These are phyloP conservation scores for Fusarium duplospermum DNA, from an alignment of 2,329 filamentous ascomycete genomes.

Conservation along the genomic window DNA sequence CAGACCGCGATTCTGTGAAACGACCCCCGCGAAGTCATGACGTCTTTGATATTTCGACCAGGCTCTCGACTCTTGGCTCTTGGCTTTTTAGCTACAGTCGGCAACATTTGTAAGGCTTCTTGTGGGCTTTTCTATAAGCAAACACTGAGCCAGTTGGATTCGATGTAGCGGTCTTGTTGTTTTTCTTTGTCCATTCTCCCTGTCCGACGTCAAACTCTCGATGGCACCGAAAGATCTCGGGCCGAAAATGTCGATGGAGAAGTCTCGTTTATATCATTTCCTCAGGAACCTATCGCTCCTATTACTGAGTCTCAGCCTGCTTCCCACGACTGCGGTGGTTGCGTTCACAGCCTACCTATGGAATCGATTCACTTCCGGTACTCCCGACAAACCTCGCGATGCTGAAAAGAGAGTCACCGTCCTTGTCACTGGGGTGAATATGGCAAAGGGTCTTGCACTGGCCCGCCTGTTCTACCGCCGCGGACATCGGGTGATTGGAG, in stretches of 20 bases:
- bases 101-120: neutral
- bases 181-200: neutral
- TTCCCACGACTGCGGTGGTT: constrained; percentile 6
- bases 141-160: neutral
- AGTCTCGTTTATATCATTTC: constrained; percentile 8
- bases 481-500: constrained; percentile 78
- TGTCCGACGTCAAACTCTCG: neutral
- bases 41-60: constrained; percentile 26
- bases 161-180: neutral
- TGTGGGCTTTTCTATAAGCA: neutral
- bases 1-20: neutral
- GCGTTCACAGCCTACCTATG: constrained; percentile 19
- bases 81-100: neutral
- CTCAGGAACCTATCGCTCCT: constrained; percentile 29
- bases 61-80: neutral
- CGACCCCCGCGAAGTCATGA: constrained; percentile 30
- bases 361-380: neutral
- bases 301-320: constrained; percentile 22
- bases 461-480: constrained; percentile 72
- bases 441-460: constrained; percentile 76
- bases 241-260: neutral
- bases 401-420: constrained; percentile 57
- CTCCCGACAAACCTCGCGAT: neutral
- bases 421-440: constrained; percentile 78
- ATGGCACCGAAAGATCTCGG: neutral